phyloP scores from a whole-genome alignment of 2,329 filamentous ascomycete genomes.

The Talaromyces sp. region DNA sequence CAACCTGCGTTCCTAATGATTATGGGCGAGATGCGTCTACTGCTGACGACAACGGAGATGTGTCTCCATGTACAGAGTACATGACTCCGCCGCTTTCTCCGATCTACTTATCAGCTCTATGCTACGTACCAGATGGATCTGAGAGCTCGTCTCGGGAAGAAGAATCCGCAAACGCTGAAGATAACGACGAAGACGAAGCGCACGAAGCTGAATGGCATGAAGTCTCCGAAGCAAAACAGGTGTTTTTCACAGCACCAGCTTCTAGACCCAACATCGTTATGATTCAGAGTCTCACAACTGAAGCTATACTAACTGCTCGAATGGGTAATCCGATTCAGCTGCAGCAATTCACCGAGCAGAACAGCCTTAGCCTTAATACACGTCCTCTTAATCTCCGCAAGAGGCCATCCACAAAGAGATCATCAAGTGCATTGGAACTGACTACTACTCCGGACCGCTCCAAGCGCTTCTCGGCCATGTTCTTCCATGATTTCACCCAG shows the following conservation, averaged over 20 bases:
- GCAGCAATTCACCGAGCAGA: neutral
- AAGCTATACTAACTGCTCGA: constrained; percentile 6
- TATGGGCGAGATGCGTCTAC: neutral
- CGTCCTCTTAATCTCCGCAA: constrained; percentile 8
- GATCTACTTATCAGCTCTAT: constrained; percentile 4
- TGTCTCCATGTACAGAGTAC: constrained; percentile 6
- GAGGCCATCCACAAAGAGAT: constrained; percentile 10
- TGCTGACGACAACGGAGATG: neutral
- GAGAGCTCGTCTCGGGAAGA: neutral
- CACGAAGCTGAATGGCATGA: constrained; percentile 8
- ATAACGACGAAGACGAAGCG: too few relatives aligned
- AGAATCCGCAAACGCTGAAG: neutral
- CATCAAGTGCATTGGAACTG: constrained; percentile 10
- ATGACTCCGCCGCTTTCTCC: constrained; percentile 8
- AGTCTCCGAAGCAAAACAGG: constrained; percentile 12
- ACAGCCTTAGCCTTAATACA: neutral
- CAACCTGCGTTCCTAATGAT: neutral
- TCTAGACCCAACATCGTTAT: constrained; percentile 9
- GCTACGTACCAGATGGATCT: constrained; percentile 1
- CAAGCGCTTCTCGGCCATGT: constrained; percentile 13
- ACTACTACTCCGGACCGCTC: constrained; percentile 6
- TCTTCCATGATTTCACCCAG: constrained; percentile 3
- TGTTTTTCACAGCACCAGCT: constrained; percentile 9
- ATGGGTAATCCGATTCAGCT: neutral
- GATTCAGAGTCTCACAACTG: constrained; percentile 6